Evolutionary conservation across 352 stramenopile genomes (phyloP), one percentile per base, ranked within the genome.

Genomic region (Phytophthora sansomeana): DNA sequence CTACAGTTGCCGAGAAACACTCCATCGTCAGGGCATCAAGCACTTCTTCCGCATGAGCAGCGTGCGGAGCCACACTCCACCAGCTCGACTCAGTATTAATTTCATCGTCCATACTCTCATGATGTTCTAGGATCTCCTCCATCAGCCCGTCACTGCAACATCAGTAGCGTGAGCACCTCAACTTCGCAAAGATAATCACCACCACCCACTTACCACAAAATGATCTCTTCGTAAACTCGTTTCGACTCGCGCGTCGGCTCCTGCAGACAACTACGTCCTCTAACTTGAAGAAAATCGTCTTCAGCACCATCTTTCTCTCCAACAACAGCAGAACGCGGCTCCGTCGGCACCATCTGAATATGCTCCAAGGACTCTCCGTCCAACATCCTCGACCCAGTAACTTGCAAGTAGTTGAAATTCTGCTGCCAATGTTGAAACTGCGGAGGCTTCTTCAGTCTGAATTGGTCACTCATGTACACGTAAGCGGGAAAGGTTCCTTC

Each of bases 401-500:
- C 47, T 6, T 75, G 67, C 28, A 88, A 39, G 24, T 87, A 88
- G 32, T 69, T 53, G 62, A 90, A 90, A 38, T 65, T 67, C 47
- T 74, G 52, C 17, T 75, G 81, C 78, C 81, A 90, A 42, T 75
- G 43, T 16, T 64, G 28, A 41, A 90, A 86, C 19, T 78, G 42
- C 5, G 78, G 77, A 5, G 81, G 78, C 21, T 73, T 75, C 11
- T 70, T 71, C n/a, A 79, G 42, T 7, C 78, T 53, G 36, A 76
- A 78, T 17, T 75, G 67, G 58, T 90, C 81, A 49, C 77, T 90
- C 77, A 84, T 78, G 58, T 77, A 71, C 19, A 85, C 21, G 19
- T 86, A 73, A 0, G 71, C 52, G 32, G 78, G 69, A 6, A 74
- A 39, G 6, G 61, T 54, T 10, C 21, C 29, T 51, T 63, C 56